Evolutionary conservation across 768 basidiomycete species (phyloP), one percentile per base, ranked within the genome.

Genomic region (Hortiboletus campestris): DNA sequence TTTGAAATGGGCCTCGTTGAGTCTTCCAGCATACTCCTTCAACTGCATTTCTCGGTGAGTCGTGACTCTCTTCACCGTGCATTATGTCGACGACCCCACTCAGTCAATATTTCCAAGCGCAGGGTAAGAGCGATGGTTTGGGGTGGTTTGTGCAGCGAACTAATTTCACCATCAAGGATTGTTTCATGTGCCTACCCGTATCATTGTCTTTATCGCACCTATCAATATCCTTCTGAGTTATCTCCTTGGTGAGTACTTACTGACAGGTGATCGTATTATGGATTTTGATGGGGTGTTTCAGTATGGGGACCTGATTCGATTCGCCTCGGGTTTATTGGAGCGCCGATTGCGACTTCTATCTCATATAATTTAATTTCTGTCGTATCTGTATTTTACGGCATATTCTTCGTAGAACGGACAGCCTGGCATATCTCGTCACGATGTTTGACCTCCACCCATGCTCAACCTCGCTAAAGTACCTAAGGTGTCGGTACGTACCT

Each of bases 241-340:
- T 65, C 63, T 91, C 3, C 82, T 98, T 17, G 92, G 88, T 88
- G 64, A 19, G 74, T 17, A 10, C 6, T 34, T n/a, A 4, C 31
- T 11, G 19, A 3, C 20, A 34, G 39, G 7, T 12, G 36, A 17
- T 25, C 11, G 11, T 54, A 6, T 41, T 13, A 8, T 5, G 25
- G n/a, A 48, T 7, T 4, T 64, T 76, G 86, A 84, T 10, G 89
- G 88, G 0, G 20, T n/a, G 55, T 88, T 90, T 31, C 49, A 79
- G 91, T 94, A 0, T 94, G 91, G 92, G 93, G 93, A 1, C 93
- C 93, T 89, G 75, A 80, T 19, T 73, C 82, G 2, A 72, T 96
- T 48, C 78, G 89, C 13, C 76, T 98, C 6, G 96, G 96, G 2
- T 98, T 91, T 70, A 84, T 91, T 51, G 96, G 96, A 16, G 95